Evolutionary conservation across 257 asterid genomes (phyloP), one percentile per base, ranked within the genome.

Genomic region (Osmanthus fragrans): DNA sequence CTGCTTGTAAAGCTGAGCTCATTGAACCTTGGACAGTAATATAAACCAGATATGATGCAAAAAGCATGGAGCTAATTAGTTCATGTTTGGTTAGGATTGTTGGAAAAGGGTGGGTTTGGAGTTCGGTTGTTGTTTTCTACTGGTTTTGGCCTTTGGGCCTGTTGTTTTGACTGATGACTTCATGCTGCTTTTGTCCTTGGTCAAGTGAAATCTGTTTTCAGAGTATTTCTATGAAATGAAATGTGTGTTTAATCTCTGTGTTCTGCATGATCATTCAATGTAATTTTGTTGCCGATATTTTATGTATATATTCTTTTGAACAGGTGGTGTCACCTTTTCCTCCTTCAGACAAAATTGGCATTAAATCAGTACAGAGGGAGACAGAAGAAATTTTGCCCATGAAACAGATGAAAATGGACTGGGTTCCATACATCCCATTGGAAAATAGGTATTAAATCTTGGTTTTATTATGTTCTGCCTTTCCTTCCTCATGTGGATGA

Each of bases 391-490:
- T 96, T 72, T 60, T 96, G 73, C 98, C 97, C 3, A 92, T 96
- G 99, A 96, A 90, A 83, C 96, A 92, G 81, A 96, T 96, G 99
- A 96, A 96, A 88, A 93, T 96, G 98, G 98, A 87, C 80, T 96
- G 99, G 99, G 90, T 96, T 74, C 99, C 99, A 10, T 96, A 96
- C 79, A 92, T 96, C 54, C 97, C 99, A 19, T 87, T 93, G 29
- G 97, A 86, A 73, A 89, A 89, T 58, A 86, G 99, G 99, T 93
- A 72, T 30, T 19, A 32, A 16, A n/a, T 70, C 4, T 82, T 27
- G 12, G 25, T 60, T 74, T 25, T 37, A 29, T 85, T 72, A 30
- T 65, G 70, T 72, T 71, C 78, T 67, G 77, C 13, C 32, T 76
- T 54, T 82, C 54, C 25, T 65, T 76, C 32, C 45, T 60, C 64